A percentile compares a stretch with the other conserved stretches of the same genome.
Conservation (phyloP, 2,329 filamentous ascomycete species). For the Alternaria longipes region DNA sequence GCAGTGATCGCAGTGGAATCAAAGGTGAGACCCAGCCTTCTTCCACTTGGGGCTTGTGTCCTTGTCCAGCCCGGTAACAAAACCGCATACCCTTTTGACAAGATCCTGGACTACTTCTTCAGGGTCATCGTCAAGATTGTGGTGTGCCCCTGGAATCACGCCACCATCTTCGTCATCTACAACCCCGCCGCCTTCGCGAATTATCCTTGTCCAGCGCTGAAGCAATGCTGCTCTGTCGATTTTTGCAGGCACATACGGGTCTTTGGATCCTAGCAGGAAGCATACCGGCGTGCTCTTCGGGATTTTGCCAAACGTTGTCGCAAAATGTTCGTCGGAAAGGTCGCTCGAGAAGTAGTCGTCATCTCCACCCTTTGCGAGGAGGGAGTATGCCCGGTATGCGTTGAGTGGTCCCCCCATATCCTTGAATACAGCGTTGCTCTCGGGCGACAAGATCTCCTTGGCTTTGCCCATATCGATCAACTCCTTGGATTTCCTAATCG, state of each 20-base stretch:
- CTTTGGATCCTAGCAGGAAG: constrained; percentile 71
- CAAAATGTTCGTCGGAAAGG: constrained; percentile 66
- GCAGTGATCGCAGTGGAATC: background rate
- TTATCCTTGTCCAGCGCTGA: constrained; percentile 63
- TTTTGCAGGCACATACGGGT: constrained; percentile 69
- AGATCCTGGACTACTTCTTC: constrained; percentile 60
- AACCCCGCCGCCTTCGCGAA: constrained; percentile 55
- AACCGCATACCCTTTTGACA: constrained; percentile 60
- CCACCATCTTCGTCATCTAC: constrained; percentile 61
- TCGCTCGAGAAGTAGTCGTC: constrained; percentile 93
- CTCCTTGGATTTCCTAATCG: constrained; percentile 60
- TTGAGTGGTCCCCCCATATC: constrained; percentile 57
- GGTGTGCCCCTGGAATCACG: constrained; percentile 60
- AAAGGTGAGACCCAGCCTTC: constrained; percentile 1
- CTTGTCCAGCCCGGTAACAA: constrained; percentile 49
- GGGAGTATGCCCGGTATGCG: constrained; percentile 67
- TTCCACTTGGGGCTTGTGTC: background rate
- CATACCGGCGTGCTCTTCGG: constrained; percentile 63
- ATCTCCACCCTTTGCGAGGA: constrained; percentile 69
- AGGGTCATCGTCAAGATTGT: constrained; percentile 60
- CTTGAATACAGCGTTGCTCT: constrained; percentile 39
- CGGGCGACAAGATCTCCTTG: constrained; percentile 63
- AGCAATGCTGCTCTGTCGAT: constrained; percentile 69
- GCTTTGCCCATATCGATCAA: constrained; percentile 65
- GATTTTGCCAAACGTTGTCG: constrained; percentile 71